phyloP scores from a whole-genome alignment of 2,329 filamentous ascomycete species.

The Chalara sp. region DNA sequence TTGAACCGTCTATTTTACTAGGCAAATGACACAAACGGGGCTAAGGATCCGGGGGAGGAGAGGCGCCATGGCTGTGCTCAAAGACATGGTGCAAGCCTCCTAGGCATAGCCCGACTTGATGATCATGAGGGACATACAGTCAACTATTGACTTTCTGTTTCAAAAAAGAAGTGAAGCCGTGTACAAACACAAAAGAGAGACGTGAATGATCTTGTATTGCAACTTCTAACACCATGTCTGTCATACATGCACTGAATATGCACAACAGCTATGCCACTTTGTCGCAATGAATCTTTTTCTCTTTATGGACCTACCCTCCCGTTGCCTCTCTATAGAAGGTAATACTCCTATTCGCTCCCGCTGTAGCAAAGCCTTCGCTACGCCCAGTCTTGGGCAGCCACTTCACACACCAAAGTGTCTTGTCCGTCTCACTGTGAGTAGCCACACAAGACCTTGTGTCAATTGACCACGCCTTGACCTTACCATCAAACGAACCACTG shows the following conservation, averaged over 20 bases:
- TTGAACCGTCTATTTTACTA: too few species aligned
- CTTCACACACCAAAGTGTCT: conserved; percentile 74
- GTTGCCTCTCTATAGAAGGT: conserved; percentile 82
- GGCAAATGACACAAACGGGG: too few species aligned
- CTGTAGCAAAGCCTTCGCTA: conserved; percentile 70
- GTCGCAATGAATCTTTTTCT: background rate
- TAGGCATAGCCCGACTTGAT: too few species aligned
- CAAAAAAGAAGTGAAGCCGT: too few species aligned
- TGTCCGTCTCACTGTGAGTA: conserved; percentile 86
- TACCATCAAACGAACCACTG: conserved; percentile 84
- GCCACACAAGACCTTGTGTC: conserved; percentile 80
- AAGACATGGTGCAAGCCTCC: too few species aligned
- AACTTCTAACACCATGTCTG: too few species aligned
- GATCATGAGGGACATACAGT: too few species aligned
- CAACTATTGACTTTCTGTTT: too few species aligned
- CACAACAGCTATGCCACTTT: background rate
- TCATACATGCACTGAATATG: background rate
- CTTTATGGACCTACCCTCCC: conserved; percentile 34
- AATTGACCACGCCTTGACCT: conserved; percentile 92
- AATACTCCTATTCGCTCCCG: conserved; percentile 68
- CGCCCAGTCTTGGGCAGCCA: conserved; percentile 68
- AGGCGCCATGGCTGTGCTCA: too few species aligned
- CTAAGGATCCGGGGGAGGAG: too few species aligned
- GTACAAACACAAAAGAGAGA: too few species aligned
- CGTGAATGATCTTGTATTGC: too few species aligned